Evolutionary conservation across 345 rosid genomes (phyloP), one percentile per base, ranked within the genome.

Genomic region (Moricandia moricandioides): DNA sequence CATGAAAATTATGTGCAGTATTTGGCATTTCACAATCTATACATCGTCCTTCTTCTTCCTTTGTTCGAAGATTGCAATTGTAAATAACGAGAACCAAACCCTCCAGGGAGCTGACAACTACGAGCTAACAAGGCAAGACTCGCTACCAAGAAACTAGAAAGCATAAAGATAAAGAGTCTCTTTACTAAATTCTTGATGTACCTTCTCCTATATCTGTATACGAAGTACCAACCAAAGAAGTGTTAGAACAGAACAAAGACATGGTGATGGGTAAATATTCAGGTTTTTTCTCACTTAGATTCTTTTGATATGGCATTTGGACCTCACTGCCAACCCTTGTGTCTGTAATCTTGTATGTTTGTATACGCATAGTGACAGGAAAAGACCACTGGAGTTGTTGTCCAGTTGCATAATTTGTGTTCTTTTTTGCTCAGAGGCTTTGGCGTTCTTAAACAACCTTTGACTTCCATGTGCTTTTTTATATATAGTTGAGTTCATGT

Each of bases 41-140:
- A 84, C 87, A 16, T 86, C 97, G 43, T 94, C 96, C 29, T 92
- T 95, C 85, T 88, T 92, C 89, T 92, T 95, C 87, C 97, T 92
- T 34, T 90, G 97, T 79, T 89, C 98, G 71, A 95, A 90, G 85
- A 93, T 82, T 39, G 21, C 60, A 5, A 59, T 67, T 34, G 73
- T 70, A 74, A 77, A 72, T 73, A 80, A 58, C 14, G 90, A 69
- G 35, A 67, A 76, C 69, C 83, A 75, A 76, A 56, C 71, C 6
- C 78, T 72, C 7, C 59, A 63, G 0, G 26, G 61, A 1, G 88
- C 74, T 33, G 82, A 37, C 56, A 82, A 66, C 71, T 87, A 95
- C 78, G 85, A 77, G 80, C 73, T 90, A 75, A 82, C 97, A 5
- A 81, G 87, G 72, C 93, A 83, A 75, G 83, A 90, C 83, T 87